Evolutionary conservation across 805 yeast species (phyloP).

Genomic region (Sungouiella thailandica): DNA sequence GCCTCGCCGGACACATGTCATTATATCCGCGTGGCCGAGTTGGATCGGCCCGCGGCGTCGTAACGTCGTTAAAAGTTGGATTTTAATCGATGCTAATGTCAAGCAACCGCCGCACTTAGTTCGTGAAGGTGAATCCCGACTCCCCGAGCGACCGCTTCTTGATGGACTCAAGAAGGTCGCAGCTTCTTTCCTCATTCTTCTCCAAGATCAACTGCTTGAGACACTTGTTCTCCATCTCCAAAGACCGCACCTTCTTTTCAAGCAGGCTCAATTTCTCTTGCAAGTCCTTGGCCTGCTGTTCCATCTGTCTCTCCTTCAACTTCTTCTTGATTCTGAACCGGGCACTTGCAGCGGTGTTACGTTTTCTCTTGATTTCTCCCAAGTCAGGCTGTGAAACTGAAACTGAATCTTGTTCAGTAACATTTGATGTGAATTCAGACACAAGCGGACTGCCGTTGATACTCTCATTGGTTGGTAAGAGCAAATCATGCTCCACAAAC

Average conservation of each 20-base stretch:
- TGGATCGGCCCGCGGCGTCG: conserved; percentile 18
- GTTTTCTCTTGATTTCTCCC: conserved; percentile 64
- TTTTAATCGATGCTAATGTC: conserved; percentile 23
- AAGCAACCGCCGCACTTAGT: conserved; percentile 12
- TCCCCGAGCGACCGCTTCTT: conserved; percentile 22
- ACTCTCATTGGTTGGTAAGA: no score
- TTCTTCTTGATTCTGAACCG: conserved; percentile 90
- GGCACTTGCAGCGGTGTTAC: conserved; percentile 93
- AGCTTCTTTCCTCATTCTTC: conserved; percentile 45
- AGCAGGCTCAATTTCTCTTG: conserved; percentile 60
- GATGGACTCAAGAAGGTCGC: conserved; percentile 24
- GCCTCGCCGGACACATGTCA: conserved; percentile 8
- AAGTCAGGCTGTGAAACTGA: conserved; percentile 3
- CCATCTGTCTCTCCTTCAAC: conserved; percentile 87
- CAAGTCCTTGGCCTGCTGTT: conserved; percentile 65
- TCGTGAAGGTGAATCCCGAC: conserved; percentile 26
- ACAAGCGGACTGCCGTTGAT: no score
- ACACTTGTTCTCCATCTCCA: conserved; percentile 91
- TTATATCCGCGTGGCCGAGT: conserved; percentile 15
- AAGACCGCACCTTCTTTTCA: conserved; percentile 71
- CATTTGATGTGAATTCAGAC: no score
- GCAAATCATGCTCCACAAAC: no score
- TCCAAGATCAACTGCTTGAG: conserved; percentile 79
- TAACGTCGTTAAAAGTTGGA: conserved; percentile 36
- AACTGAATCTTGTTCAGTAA: no score